phyloP scores from a whole-genome alignment of 306 rosid genomes.

The Chamaecrista fasciculata region DNA sequence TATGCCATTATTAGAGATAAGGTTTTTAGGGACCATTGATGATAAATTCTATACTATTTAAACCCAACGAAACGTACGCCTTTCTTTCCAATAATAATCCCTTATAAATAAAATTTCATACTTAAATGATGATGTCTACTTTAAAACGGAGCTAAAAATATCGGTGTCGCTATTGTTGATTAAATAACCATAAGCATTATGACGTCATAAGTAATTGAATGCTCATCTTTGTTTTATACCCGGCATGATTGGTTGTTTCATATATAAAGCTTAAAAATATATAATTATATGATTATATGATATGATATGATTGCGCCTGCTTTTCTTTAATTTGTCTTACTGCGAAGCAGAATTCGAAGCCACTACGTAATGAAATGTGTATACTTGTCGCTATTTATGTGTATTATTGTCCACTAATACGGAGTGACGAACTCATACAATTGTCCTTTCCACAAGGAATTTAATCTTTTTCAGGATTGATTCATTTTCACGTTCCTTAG shows the following conservation, averaged over 20 bases:
- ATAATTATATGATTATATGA: too few species aligned
- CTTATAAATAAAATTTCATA: too few species aligned
- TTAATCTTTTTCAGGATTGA: neutral
- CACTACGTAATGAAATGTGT: neutral
- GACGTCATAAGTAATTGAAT: neutral
- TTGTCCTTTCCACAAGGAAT: neutral
- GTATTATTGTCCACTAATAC: too few species aligned
- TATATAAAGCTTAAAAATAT: too few species aligned
- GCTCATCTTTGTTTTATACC: conserved; percentile 9
- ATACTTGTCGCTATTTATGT: neutral
- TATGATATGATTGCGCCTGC: neutral
- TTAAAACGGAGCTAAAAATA: conserved; percentile 7
- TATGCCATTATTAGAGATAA: too few species aligned
- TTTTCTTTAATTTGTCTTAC: conserved; percentile 11
- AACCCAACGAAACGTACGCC: too few species aligned
- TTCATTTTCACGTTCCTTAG: neutral
- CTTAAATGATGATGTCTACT: too few species aligned
- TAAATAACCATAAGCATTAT: neutral
- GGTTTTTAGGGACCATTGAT: too few species aligned
- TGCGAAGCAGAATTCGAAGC: neutral
- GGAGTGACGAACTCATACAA: too few species aligned
- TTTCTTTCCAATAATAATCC: too few species aligned
- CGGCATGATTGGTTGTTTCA: conserved; percentile 19
- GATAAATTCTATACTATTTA: too few species aligned
- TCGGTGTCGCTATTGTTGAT: too few species aligned